Conservation (phyloP, 805 yeast genomes). For the Pichia gijzeniarum region DNA sequence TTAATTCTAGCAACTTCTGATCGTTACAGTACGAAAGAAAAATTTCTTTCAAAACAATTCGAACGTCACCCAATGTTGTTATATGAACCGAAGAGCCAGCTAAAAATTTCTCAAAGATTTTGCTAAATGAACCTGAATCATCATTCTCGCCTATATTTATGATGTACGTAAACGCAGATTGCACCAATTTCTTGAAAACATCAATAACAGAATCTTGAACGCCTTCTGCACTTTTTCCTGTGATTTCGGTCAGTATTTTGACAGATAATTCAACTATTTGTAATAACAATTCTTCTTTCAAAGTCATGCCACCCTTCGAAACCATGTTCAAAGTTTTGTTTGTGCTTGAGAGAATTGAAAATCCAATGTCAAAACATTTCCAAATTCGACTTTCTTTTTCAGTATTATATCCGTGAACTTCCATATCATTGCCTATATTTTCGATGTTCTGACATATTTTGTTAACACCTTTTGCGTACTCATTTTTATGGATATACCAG, state of each 20-base stretch:
- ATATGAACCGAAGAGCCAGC: conserved; percentile 40
- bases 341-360: conserved; percentile 26
- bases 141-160: conserved; percentile 28
- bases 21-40: conserved; percentile 62
- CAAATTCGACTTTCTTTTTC: conserved; percentile 29
- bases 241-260: conserved; percentile 27
- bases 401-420: conserved; percentile 12
- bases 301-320: conserved; percentile 18
- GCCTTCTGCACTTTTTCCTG: conserved; percentile 3
- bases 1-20: conserved; percentile 43
- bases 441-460: conserved; percentile 19
- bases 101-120: conserved; percentile 50
- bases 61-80: conserved; percentile 53
- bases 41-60: conserved; percentile 54
- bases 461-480: conserved; percentile 26
- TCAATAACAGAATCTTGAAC: conserved; percentile 20
- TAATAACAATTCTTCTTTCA: conserved; percentile 35
- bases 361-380: conserved; percentile 31
- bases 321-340: conserved; percentile 10
- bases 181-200: conserved; percentile 34
- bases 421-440: conserved; percentile 18
- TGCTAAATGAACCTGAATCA: conserved; percentile 38
- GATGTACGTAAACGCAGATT: conserved; percentile 36
- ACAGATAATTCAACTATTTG: conserved; percentile 35
- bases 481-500: conserved; percentile 24